Evolutionary conservation across 129 eudicot species (phyloP), one percentile per base, ranked within the genome.

Genomic region (Flaveria ramosissima): DNA sequence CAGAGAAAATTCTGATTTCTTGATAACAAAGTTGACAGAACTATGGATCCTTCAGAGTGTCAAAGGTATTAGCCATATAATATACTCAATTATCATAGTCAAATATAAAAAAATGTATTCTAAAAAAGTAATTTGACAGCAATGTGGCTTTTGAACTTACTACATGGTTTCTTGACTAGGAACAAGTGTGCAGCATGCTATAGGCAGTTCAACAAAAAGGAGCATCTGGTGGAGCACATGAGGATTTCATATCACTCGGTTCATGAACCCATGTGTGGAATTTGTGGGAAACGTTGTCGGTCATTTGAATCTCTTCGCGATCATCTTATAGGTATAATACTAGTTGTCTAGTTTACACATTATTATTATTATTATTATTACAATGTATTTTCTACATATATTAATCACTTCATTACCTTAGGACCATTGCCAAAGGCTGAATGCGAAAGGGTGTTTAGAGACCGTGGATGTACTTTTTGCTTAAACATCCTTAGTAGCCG

Each of bases 101-200:
- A 65, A 41, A 71, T 16, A 23, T 78, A 43, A 41, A 52, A 23
- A 69, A 11, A 36, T 36, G 41, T 6, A 36, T 5, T 36, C 1
- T 36, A 3, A 36, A 5, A 36, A 36, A 36, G 7, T 36, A 36
- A 36, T 27, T 3, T 79, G 39, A 39, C 41, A 70, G 7, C 1
- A 51, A 62, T 78, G 30, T 41, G 11, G 41, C 39, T 53, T 51
- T 11, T 74, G 71, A 79, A 55, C 84, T 66, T 14, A 61, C 42
- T 12, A 27, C 7, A 45, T 66, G 46, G 11, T 46, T 61, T 81
- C 39, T 39, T 74, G 56, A 65, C 41, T 86, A 94, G 99, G 92
- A 94, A 94, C 89, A 94, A 94, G 74, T 94, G 99, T 85, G 93
- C 94, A 15, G 97, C 96, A 75, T 95, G 99, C 87, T 95, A 86